A percentile compares a stretch with the other conserved stretches of the same genome.
phyloP scores from a whole-genome alignment of 345 rosid genomes.

The Lepidium sativum region DNA sequence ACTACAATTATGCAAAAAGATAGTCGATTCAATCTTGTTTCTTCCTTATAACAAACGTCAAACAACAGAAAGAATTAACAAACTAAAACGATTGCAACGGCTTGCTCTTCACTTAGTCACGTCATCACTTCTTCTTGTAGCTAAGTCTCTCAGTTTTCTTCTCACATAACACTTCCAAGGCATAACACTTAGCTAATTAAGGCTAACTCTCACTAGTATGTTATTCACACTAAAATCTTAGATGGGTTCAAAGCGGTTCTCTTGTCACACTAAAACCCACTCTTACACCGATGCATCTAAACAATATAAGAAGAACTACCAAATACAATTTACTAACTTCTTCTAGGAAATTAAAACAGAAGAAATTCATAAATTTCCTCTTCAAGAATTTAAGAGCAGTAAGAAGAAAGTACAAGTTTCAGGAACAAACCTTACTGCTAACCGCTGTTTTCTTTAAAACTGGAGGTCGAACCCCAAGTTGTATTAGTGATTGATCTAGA shows the following conservation, averaged over 20 bases:
- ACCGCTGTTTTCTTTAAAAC: constrained; percentile 36
- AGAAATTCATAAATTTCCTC: neutral
- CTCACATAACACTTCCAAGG: too few relatives aligned
- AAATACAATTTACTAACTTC: neutral
- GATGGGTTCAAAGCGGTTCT: too few relatives aligned
- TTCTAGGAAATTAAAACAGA: neutral
- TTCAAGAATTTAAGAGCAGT: neutral
- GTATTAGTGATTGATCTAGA: constrained; percentile 74
- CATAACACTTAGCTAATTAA: neutral
- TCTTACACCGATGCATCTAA: neutral
- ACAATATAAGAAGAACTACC: neutral
- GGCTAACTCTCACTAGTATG: neutral
- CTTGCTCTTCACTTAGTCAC: too few relatives aligned
- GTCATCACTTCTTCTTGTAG: too few relatives aligned
- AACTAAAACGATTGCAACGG: too few relatives aligned
- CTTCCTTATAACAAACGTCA: too few relatives aligned
- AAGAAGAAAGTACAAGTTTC: neutral
- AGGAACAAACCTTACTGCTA: constrained; percentile 43
- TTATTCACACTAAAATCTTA: neutral
- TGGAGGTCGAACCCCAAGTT: constrained; percentile 80
- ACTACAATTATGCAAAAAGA: too few relatives aligned
- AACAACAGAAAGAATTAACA: too few relatives aligned
- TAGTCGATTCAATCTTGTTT: too few relatives aligned
- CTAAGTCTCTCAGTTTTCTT: too few relatives aligned
- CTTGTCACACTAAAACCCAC: too few relatives aligned